These are phyloP conservation scores for Magnusiomyces magnusii DNA, from an alignment of 1,139 yeast genomes.

Conservation along the genomic window DNA sequence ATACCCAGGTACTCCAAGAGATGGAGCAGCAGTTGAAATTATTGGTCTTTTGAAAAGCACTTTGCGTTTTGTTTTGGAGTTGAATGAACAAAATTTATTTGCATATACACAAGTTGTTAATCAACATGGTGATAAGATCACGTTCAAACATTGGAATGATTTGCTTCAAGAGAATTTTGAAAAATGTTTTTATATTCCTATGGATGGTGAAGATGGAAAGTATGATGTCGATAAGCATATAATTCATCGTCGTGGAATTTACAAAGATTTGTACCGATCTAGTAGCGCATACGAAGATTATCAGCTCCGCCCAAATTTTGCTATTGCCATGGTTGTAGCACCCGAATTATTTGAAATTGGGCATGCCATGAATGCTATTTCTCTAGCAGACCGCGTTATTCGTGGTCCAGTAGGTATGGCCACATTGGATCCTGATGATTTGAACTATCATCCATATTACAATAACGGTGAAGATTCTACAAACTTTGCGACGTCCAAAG, in stretches of 20 bases:
- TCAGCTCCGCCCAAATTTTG: slow-evolving; percentile 85
- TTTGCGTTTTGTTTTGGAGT: slow-evolving; percentile 64
- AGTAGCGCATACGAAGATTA: slow-evolving; percentile 92
- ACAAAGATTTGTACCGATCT: slow-evolving; percentile 73
- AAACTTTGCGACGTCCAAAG: slow-evolving; percentile 91
- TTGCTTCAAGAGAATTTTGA: slow-evolving; percentile 70
- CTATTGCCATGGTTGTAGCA: slow-evolving; percentile 88
- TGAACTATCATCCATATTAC: slow-evolving; percentile 87
- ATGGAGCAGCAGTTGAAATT: slow-evolving; percentile 93
- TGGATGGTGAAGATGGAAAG: slow-evolving; percentile 43
- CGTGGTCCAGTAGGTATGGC: slow-evolving; percentile 91
- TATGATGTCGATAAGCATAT: slow-evolving; percentile 56
- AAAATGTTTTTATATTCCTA: slow-evolving; percentile 66
- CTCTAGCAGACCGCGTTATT: slow-evolving; percentile 60
- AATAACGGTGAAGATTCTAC: slow-evolving; percentile 68
- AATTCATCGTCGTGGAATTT: slow-evolving; percentile 86
- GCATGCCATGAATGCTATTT: slow-evolving; percentile 56
- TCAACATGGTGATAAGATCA: slow-evolving; percentile 50
- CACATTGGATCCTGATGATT: slow-evolving; percentile 87
- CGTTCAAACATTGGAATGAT: slow-evolving; percentile 60
- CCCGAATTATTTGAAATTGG: slow-evolving; percentile 74
- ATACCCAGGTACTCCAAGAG: slow-evolving; percentile 94
- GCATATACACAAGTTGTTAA: slow-evolving; percentile 37
- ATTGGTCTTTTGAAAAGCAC: slow-evolving; percentile 82
- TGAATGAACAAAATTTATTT: slow-evolving; percentile 50